These are phyloP conservation scores for Polygonum aviculare DNA, from an alignment of 148 eudicot species.

Conservation along the genomic window DNA sequence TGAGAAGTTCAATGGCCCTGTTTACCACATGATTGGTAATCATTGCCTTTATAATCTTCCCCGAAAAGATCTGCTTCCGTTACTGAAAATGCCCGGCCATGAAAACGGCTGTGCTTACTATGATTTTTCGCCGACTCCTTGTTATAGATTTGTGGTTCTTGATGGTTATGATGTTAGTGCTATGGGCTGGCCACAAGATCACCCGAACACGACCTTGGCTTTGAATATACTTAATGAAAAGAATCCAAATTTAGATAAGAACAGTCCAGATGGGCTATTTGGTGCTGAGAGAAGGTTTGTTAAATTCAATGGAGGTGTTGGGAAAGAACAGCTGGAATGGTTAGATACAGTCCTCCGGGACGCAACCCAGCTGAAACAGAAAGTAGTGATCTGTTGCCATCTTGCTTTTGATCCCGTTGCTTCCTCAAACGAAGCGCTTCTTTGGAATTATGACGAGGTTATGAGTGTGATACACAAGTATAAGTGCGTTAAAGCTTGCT, in stretches of 20 bases:
- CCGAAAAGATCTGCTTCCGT: conserved; percentile 66
- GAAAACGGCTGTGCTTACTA: conserved; percentile 57
- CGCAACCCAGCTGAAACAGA: conserved; percentile 55
- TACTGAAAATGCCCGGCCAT: conserved; percentile 39
- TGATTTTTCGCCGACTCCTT: conserved; percentile 71
- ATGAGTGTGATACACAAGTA: conserved; percentile 68
- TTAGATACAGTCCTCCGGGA: conserved; percentile 57
- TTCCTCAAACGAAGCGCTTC: conserved; percentile 40
- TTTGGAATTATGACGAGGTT: conserved; percentile 93
- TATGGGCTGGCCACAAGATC: conserved; percentile 88
- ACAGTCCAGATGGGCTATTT: conserved; percentile 62
- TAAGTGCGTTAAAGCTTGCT: conserved; percentile 74
- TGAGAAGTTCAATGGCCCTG: conserved; percentile 58
- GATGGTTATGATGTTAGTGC: conserved; percentile 94
- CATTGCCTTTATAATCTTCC: conserved; percentile 96
- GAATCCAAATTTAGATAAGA: conserved; percentile 83
- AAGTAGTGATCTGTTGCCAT: conserved; percentile 74
- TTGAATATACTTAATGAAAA: conserved; percentile 41
- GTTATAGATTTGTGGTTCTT: conserved; percentile 67
- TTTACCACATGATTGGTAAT: conserved; percentile 95
- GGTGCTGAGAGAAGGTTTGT: conserved; percentile 73
- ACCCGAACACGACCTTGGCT: conserved; percentile 59
- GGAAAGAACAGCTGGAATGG: conserved; percentile 77
- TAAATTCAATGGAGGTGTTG: conserved; percentile 87
- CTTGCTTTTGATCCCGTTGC: conserved; percentile 61